Evolutionary conservation across 768 basidiomycete species (phyloP).

Genomic region (Harrya chromipes): DNA sequence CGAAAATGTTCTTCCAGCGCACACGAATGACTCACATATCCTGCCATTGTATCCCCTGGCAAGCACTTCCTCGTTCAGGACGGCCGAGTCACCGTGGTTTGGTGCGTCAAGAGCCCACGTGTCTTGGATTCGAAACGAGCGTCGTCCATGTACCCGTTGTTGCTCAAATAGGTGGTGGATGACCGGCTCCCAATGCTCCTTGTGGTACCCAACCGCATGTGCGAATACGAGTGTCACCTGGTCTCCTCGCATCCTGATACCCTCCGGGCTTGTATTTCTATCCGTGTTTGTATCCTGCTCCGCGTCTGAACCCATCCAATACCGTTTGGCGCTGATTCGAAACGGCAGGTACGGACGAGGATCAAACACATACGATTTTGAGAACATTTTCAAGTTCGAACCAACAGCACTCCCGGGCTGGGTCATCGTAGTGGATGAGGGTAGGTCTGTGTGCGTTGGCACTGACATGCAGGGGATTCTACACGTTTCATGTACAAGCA

Average conservation of each 20-base stretch:
- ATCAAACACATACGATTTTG: conserved; percentile 7
- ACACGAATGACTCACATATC: background rate
- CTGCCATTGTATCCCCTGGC: background rate
- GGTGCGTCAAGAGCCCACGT: conserved; percentile 8
- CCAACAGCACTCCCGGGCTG: no score
- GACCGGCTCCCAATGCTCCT: conserved; percentile 10
- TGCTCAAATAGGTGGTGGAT: conserved; percentile 1
- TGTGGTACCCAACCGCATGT: conserved; percentile 1
- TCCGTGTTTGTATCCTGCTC: background rate
- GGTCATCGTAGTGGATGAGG: no score
- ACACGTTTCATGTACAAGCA: no score
- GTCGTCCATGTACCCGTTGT: background rate
- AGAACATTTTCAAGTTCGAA: background rate
- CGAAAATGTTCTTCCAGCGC: background rate
- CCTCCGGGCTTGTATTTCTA: no score
- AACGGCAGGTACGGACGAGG: conserved; percentile 11
- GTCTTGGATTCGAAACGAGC: background rate
- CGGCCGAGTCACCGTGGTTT: conserved; percentile 9
- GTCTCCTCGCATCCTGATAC: background rate
- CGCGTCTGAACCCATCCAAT: background rate
- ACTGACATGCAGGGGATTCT: no score
- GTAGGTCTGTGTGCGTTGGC: no score
- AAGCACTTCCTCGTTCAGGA: conserved; percentile 8
- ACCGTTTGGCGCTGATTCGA: conserved; percentile 7
- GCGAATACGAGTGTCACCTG: conserved; percentile 3